Base-by-base conservation (phyloP, 2,329 filamentous ascomycete genomes). In the Fusarium robinianum region DNA sequence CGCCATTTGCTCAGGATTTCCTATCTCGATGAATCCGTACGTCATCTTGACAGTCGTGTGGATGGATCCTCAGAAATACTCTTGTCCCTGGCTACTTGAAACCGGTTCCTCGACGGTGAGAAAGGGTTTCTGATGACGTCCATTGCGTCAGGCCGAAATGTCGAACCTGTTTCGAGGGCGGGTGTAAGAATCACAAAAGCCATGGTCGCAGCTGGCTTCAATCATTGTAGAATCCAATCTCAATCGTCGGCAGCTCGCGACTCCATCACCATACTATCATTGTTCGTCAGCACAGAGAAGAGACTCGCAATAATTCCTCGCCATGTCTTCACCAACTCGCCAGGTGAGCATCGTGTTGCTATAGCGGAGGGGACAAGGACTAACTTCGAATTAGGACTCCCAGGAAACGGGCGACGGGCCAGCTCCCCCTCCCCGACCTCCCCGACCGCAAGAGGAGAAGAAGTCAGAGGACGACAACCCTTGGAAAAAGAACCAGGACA, bases 111-210 rank as follows among this genome's bases (percentile, higher is more conserved):
- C 12, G 38, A 40, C 29, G 26, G 34, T 19, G 17, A 42, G 22
- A 19, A 30, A 12, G 18, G 38, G 18, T 23, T 34, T 25, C 16
- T 15, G 19, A 60, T 62, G 58, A 56, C 58, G 58, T 43, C 30
- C 17, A 62, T 62, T 62, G 58, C 58, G 58, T 62, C 58, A 62
- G 57, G 45, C 32, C 29, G 17, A 25, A 26, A 4, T 38, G 4
- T 8, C 12, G 26, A 49, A 52, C 58, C 55, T 51, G 57, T 61
- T 62, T 62, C 44, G 3, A 21, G 29, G n/a, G 34, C 19, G 17
- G 23, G 35, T 25, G 14, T 41, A 48, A 36, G n/a, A 53, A 45
- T 54, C 45, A 57, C 58, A 55, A 55, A 61, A 58, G 46, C 49
- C 46, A 21, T 32, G n/a, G 22, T 11, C 26, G 34, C 4, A 33